Percentiles rank a stretch among this genome's conserved stretches.
Evolutionary conservation across 2,329 filamentous ascomycete genomes (phyloP).

Genomic region (Aspergillus alliaceus): DNA sequence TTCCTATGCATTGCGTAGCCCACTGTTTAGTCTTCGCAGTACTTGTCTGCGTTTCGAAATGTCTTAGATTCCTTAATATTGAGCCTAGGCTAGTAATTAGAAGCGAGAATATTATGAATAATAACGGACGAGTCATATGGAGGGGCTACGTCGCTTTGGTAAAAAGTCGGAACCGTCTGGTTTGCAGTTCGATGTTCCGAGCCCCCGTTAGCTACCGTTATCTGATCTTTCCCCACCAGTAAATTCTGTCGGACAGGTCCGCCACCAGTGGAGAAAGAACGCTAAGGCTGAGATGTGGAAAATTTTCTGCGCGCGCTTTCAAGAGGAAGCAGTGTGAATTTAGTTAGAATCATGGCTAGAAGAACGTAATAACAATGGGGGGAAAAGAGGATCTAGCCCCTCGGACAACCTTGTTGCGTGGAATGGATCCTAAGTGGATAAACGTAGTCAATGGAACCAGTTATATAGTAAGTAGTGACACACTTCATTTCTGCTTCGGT

Average conservation of each 20-base stretch:
- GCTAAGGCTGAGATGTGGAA: not conserved
- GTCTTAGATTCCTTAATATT: too few species aligned
- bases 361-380: not conserved
- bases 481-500: not conserved
- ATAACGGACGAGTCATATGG: not conserved
- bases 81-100: not conserved
- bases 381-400: not conserved
- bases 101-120: not conserved
- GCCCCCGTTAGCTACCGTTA: not conserved
- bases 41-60: not conserved
- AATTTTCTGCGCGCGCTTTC: not conserved
- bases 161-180: not conserved
- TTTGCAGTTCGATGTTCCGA: not conserved
- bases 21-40: too few species aligned
- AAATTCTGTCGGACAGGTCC: not conserved
- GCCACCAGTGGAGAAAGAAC: not conserved
- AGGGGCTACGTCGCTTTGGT: not conserved
- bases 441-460: not conserved
- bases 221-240: not conserved
- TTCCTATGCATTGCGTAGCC: too few species aligned
- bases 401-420: not conserved
- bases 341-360: not conserved
- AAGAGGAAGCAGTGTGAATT: not conserved
- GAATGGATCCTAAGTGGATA: not conserved
- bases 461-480: not conserved